These are phyloP conservation scores for Andalucia godoyi DNA, from an alignment of 78 protist species.

Conservation along the genomic window DNA sequence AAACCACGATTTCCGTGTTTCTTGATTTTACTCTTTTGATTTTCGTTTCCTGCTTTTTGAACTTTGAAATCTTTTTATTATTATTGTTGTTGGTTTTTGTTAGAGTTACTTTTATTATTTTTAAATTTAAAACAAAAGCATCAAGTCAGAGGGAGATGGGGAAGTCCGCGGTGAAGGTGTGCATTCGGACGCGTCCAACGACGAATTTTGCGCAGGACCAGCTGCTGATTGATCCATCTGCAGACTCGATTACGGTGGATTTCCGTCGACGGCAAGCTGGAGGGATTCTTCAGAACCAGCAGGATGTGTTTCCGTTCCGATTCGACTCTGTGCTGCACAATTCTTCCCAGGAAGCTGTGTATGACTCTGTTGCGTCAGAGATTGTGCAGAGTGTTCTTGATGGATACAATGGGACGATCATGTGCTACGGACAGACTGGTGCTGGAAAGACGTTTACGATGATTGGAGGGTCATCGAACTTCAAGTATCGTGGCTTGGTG, in stretches of 20 bases:
- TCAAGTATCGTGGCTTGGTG: slow-evolving; percentile 31
- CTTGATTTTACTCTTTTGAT: too few relatives aligned
- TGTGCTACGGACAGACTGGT: slow-evolving; percentile 70
- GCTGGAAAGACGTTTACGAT: slow-evolving; percentile 54
- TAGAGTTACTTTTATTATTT: too few relatives aligned
- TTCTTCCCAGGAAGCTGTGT: slow-evolving; percentile 43
- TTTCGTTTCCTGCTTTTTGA: too few relatives aligned
- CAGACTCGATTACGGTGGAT: background rate
- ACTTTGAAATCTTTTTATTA: too few relatives aligned
- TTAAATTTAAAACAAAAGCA: too few relatives aligned
- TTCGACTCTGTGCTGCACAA: slow-evolving; percentile 32
- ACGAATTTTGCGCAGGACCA: background rate
- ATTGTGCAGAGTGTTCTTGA: background rate
- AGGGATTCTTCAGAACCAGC: slow-evolving; percentile 25
- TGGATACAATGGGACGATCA: slow-evolving; percentile 25
- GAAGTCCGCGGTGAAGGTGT: slow-evolving; percentile 18
- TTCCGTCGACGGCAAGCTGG: background rate
- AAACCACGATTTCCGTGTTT: too few relatives aligned
- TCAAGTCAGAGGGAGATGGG: slow-evolving; percentile 16
- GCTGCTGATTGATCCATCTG: background rate
- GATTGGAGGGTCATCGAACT: slow-evolving; percentile 21
- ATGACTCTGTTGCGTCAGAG: background rate
- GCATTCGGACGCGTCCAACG: slow-evolving; percentile 41
- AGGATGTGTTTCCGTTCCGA: slow-evolving; percentile 1
- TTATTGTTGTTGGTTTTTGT: too few relatives aligned